Conservation (phyloP, 75 land plant genomes). For the Chamaecyparis obtusa region DNA sequence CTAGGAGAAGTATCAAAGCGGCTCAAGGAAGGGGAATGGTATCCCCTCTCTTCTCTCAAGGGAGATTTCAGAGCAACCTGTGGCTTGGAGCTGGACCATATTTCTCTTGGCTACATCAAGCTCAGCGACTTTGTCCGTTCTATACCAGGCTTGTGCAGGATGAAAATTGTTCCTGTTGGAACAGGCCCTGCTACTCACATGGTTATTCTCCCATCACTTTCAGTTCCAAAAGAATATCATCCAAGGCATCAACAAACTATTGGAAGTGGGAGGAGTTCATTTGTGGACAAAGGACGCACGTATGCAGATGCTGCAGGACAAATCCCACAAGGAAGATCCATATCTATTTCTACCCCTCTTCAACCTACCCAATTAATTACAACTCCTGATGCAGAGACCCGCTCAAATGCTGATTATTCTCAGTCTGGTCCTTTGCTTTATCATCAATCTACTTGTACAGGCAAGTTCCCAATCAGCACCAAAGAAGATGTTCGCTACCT, state of each 20-base stretch:
- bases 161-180: constrained; percentile 59
- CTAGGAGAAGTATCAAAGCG: constrained; percentile 35
- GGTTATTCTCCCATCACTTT: constrained; percentile 47
- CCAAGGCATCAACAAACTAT: neutral
- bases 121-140: constrained; percentile 70
- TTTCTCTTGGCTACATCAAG: constrained; percentile 54
- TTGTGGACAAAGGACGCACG: constrained; percentile 1
- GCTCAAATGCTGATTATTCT: neutral
- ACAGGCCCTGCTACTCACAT: constrained; percentile 64
- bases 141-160: constrained; percentile 52
- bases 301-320: constrained; percentile 11
- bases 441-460: constrained; percentile 7
- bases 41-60: constrained; percentile 74
- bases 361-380: neutral
- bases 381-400: neutral
- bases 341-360: neutral
- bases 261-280: constrained; percentile 2
- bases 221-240: neutral
- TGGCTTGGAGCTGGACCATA: constrained; percentile 68
- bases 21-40: constrained; percentile 53
- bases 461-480: neutral
- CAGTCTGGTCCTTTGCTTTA: neutral
- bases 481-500: constrained; percentile 4
- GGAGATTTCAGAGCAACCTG: constrained; percentile 73
- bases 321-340: neutral